Evolutionary conservation across 106 monocot species (phyloP), one percentile per base, ranked within the genome.

Genomic region (Platanthera guangdongensis): DNA sequence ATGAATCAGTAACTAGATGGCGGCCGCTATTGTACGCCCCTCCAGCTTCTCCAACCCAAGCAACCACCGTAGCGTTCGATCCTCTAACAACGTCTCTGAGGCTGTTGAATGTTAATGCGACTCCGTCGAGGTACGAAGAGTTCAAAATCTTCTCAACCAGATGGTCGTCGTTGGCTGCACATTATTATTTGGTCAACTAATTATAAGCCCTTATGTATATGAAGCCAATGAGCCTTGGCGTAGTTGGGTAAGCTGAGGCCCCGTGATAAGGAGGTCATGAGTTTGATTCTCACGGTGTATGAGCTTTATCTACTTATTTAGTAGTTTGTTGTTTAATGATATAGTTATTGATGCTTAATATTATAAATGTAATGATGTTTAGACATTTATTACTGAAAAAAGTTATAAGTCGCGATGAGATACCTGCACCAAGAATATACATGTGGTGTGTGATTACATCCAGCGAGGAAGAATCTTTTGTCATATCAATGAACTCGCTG

Each of bases 11-110:
- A 2, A 87, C 80, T 13, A 16, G 55, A 28, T 54, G 21, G 8
- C 82, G 85, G 14, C 92, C 92, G 47, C 86, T 89, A 69, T 89
- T 92, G 84, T 79, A 89, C 6, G 88, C 82, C 22, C 92, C 92
- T 4, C 89, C 92, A 3, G 89, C 52, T 73, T 92, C 92, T 30
- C 92, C 76, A 49, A 92, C 75, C 92, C 92, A 92, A 51, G 84
- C 78, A 76, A 79, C 3, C 39, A 3, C 39, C 39, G 39, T 1
- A 39, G 39, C 3, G 39, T 3, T 3, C 3, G 39, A 39, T 39
- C 2, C 3, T 3, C 3, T 39, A 3, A 39, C 3, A 39, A 39
- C 3, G 39, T 39, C 39, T 1, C 86, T 86, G 48, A 67, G 72
- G 0, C 30, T 46, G 14, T 65, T 9, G 11, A 92, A 15, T 4